Base-by-base conservation (phyloP, 1,139 yeast genomes). In the Pneumocystis jirovecii region DNA sequence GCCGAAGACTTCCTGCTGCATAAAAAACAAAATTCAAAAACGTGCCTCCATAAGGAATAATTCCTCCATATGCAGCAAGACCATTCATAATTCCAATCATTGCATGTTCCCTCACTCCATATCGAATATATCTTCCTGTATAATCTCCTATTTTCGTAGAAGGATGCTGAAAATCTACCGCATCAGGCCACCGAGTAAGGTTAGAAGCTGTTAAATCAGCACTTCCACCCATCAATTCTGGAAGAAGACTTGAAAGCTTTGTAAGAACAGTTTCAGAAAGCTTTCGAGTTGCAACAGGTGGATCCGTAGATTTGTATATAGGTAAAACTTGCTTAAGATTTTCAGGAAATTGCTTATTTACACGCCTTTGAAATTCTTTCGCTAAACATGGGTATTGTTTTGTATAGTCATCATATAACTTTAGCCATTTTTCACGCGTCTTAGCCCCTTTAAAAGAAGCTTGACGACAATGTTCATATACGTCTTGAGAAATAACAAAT, bases 81-180 rank as follows among this genome's bases (percentile, higher is more conserved):
- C 99, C 99, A 79, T 95, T 93, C 86, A 93, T 84, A 77, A 93
- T 88, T 71, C 97, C 97, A 80, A 97, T 97, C 97, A 93, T 91
- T 79, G 90, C 98, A 80, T 95, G 98, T 82, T 93, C 99, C 80
- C 99, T 89, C 70, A 93, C 97, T 85, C 99, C 99, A 78, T 87
- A 93, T 81, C 97, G 87, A 78, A 93, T 83, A 82, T 93, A 93
- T 77, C 97, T 87, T 77, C 99, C 99, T 68, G 84, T 71, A 81
- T 86, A 91, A 76, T 84, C 84, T 79, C 98, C 98, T 71, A 89
- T 81, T 65, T 85, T 85, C 70, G 91, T 80, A 68, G 84, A 75
- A 66, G 93, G 89, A 68, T 95, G 90, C 83, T 93, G 97, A 95
- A 91, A 93, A 78, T 93, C 97, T 71, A 83, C 83, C 68, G 96